These are phyloP conservation scores for Clavispora phyllophila DNA, from an alignment of 805 yeast genomes.

Conservation along the genomic window DNA sequence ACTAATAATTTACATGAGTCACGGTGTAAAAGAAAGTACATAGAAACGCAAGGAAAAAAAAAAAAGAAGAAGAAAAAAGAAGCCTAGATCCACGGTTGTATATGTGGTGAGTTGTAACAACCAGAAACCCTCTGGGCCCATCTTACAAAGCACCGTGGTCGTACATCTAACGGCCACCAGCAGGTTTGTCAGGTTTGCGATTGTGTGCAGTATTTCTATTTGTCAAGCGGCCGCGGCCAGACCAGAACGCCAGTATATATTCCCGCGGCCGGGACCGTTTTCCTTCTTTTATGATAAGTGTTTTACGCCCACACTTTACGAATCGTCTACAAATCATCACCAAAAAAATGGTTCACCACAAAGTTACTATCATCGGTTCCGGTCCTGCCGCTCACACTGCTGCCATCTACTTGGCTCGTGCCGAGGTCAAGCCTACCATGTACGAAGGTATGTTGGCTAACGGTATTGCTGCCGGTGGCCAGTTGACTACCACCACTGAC, in stretches of 20 bases:
- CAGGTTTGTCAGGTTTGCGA: too few species aligned
- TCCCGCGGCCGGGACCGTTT: neutral
- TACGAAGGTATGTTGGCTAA: constrained; percentile 97
- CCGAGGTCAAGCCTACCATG: constrained; percentile 87
- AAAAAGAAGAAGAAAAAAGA: too few species aligned
- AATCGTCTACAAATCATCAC: neutral
- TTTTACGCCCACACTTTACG: neutral
- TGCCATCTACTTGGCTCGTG: constrained; percentile 93
- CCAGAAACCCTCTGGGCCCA: too few species aligned
- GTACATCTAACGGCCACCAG: too few species aligned
- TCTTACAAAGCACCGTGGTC: neutral
- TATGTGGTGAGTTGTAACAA: too few species aligned
- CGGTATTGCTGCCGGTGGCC: constrained; percentile 99
- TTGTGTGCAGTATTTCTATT: neutral
- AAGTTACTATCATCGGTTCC: constrained; percentile 86
- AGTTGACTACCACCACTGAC: constrained; percentile 96
- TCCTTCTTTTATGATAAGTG: neutral
- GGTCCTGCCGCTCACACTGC: constrained; percentile 99
- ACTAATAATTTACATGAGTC: too few species aligned
- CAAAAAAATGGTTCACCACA: constrained; percentile 70
- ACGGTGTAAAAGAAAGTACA: too few species aligned
- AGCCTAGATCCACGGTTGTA: too few species aligned
- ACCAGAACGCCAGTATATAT: neutral
- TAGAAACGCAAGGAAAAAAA: too few species aligned
- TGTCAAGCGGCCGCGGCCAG: constrained; percentile 1